Conservation (phyloP, 495 filamentous ascomycete species). For the Aspergillus panamensis region DNA sequence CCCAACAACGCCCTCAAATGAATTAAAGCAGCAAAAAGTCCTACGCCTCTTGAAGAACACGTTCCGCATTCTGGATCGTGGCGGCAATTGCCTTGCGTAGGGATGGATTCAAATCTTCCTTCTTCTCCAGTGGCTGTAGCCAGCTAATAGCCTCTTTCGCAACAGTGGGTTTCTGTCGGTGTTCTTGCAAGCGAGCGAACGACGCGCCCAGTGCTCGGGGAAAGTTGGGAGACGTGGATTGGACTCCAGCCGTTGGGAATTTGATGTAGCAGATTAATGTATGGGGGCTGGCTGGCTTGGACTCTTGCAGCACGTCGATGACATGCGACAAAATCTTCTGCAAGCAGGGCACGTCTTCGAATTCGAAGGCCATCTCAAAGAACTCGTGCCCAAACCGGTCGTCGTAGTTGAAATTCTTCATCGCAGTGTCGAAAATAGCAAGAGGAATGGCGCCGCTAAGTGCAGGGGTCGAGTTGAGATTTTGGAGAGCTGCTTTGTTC, state of each 20-base stretch:
- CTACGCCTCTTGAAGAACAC: constrained; percentile 26
- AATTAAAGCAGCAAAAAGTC: neutral
- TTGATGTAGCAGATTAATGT: constrained; percentile 67
- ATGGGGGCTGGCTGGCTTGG: constrained; percentile 54
- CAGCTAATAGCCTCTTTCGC: constrained; percentile 55
- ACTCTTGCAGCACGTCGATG: constrained; percentile 56
- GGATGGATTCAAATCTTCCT: constrained; percentile 59
- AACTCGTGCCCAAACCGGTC: constrained; percentile 65
- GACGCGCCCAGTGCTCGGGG: constrained; percentile 64
- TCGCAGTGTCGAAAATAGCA: constrained; percentile 85
- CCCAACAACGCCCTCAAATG: constrained; percentile 19
- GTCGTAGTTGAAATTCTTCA: constrained; percentile 67
- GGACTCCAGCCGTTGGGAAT: constrained; percentile 64
- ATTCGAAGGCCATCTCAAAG: constrained; percentile 72
- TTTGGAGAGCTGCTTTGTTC: constrained; percentile 52
- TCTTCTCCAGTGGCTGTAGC: constrained; percentile 53
- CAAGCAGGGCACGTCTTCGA: constrained; percentile 60
- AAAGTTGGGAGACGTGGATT: constrained; percentile 62
- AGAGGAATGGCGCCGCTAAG: constrained; percentile 86
- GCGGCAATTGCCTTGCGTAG: constrained; percentile 62
- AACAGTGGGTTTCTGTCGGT: constrained; percentile 36
- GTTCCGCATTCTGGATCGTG: constrained; percentile 47
- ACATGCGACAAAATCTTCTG: constrained; percentile 73
- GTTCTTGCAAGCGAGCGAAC: constrained; percentile 56
- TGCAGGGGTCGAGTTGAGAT: constrained; percentile 73